Conservation (phyloP, 768 basidiomycete species). For the Russula griseocarnosa region DNA sequence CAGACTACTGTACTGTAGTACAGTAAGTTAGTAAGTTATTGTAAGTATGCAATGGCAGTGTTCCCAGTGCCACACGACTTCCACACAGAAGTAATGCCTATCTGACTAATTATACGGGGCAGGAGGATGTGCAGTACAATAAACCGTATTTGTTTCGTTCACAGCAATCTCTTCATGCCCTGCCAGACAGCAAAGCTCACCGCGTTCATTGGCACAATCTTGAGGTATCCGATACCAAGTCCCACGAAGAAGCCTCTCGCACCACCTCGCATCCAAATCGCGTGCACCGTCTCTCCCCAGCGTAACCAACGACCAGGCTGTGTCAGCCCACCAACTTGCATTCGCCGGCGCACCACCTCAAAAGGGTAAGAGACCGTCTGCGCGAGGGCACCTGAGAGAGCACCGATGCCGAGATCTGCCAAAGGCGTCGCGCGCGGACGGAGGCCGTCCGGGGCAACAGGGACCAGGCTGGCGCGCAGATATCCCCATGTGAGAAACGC, state of each 20-base stretch:
- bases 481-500: slow-evolving; percentile 91
- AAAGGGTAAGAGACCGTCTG: slow-evolving; percentile 95
- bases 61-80: too few species aligned
- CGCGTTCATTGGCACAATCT: slow-evolving; percentile 94
- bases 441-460: slow-evolving; percentile 37
- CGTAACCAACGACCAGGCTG: slow-evolving; percentile 71
- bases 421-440: slow-evolving; percentile 38
- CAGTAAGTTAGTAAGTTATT: too few species aligned
- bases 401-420: slow-evolving; percentile 79
- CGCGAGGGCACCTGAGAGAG: slow-evolving; percentile 75
- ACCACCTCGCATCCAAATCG: slow-evolving; percentile 65
- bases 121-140: too few species aligned
- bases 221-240: slow-evolving; percentile 85
- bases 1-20: too few species aligned
- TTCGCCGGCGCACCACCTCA: slow-evolving; percentile 84
- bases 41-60: too few species aligned
- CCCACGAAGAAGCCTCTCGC: slow-evolving; percentile 91
- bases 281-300: slow-evolving; percentile 71
- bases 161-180: slow-evolving; percentile 54
- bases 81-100: too few species aligned
- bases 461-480: slow-evolving; percentile 57
- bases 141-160: slow-evolving; percentile 13
- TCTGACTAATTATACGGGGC: too few species aligned
- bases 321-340: slow-evolving; percentile 91
- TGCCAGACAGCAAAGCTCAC: slow-evolving; percentile 93